Percentiles rank a stretch among this genome's conserved stretches.
phyloP scores from a whole-genome alignment of 495 filamentous ascomycete species.

The Talaromyces liani region DNA sequence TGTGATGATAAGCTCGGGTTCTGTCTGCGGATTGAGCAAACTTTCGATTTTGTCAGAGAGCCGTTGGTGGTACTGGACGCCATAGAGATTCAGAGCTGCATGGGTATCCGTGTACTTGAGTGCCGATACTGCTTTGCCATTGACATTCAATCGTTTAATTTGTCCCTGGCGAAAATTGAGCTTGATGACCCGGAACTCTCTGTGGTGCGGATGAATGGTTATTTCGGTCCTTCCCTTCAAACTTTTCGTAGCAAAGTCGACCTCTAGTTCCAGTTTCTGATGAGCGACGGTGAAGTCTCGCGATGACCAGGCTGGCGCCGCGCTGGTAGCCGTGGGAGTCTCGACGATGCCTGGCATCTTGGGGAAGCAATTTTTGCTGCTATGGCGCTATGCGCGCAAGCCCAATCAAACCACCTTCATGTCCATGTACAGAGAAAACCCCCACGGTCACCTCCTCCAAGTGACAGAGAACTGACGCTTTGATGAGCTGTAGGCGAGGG shows the following conservation, averaged over 20 bases:
- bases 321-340: conserved; percentile 15
- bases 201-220: conserved; percentile 59
- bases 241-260: conserved; percentile 69
- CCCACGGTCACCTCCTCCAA: conserved; percentile 3
- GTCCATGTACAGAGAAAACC: background rate
- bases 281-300: conserved; percentile 57
- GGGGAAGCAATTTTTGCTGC: conserved; percentile 15
- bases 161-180: conserved; percentile 85
- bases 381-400: conserved; percentile 9
- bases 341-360: conserved; percentile 43
- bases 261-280: conserved; percentile 81
- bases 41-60: conserved; percentile 57
- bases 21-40: conserved; percentile 49
- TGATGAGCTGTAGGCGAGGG: background rate
- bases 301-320: conserved; percentile 26
- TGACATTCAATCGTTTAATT: conserved; percentile 61
- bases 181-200: conserved; percentile 59
- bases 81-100: conserved; percentile 54
- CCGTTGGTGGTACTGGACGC: conserved; percentile 73
- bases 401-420: conserved; percentile 8
- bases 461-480: background rate
- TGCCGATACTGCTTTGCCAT: conserved; percentile 52
- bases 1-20: conserved; percentile 53
- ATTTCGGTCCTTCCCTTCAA: conserved; percentile 77
- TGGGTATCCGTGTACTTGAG: conserved; percentile 69